A percentile compares a stretch with the other conserved stretches of the same genome.
These are phyloP conservation scores for Sclerotinia minor DNA, from an alignment of 2,329 filamentous ascomycete genomes.

Conservation along the genomic window DNA sequence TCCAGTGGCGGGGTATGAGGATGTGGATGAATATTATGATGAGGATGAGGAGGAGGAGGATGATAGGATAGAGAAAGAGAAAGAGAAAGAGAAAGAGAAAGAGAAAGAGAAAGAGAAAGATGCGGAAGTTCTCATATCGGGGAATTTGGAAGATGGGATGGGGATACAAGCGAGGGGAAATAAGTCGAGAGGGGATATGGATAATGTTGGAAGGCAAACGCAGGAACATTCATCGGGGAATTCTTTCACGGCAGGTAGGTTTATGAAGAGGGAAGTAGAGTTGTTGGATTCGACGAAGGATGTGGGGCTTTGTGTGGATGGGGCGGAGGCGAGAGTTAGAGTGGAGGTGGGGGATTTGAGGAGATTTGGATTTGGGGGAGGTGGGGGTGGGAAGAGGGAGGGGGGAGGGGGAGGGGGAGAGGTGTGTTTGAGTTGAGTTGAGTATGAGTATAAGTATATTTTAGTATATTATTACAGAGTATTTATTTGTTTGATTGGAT, in stretches of 20 bases:
- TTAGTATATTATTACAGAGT: too few relatives aligned
- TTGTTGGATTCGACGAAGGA: constrained; percentile 76
- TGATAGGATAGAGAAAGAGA: constrained; percentile 52
- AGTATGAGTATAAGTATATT: too few relatives aligned
- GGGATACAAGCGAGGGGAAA: constrained; percentile 34
- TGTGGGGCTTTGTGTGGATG: constrained; percentile 81
- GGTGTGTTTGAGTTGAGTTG: too few relatives aligned
- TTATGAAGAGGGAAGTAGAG: constrained; percentile 77
- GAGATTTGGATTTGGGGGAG: not conserved
- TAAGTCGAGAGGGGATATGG: not conserved
- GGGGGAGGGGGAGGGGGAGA: too few relatives aligned
- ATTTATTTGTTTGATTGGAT: too few relatives aligned
- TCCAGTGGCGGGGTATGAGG: constrained; percentile 65
- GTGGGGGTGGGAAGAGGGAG: too few relatives aligned
- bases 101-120: constrained; percentile 47
- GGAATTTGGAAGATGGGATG: constrained; percentile 24
- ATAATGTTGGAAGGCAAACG: not conserved
- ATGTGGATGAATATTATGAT: constrained; percentile 56
- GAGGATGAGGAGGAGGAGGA: too few relatives aligned
- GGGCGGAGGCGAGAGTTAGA: constrained; percentile 66
- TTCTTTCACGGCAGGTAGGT: constrained; percentile 49
- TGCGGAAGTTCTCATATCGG: constrained; percentile 23
- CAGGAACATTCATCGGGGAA: not conserved
- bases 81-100: constrained; percentile 44
- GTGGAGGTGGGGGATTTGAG: constrained; percentile 53